These are phyloP conservation scores for Xylogone sp. DNA, from an alignment of 2,329 filamentous ascomycete genomes.

Conservation along the genomic window DNA sequence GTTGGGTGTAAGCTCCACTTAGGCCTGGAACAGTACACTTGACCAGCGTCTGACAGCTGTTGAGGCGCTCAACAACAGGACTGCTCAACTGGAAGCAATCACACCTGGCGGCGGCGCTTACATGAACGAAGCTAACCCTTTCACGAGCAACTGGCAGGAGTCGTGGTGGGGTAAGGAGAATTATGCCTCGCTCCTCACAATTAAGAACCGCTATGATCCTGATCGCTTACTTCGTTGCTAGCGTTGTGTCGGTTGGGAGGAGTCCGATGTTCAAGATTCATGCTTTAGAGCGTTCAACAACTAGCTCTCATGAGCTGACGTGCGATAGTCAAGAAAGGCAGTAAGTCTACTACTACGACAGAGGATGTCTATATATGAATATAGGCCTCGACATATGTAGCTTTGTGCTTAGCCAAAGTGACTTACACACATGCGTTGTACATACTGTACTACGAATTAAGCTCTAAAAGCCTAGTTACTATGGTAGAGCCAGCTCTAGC, in stretches of 20 bases:
- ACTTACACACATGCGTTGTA: too few relatives aligned
- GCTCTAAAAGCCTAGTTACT: too few relatives aligned
- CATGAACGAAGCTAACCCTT: constrained; percentile 14
- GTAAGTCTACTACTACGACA: too few relatives aligned
- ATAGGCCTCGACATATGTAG: too few relatives aligned
- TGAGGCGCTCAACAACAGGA: not conserved
- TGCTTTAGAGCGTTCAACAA: too few relatives aligned
- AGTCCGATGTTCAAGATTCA: not conserved
- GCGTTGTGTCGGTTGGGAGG: constrained; percentile 11
- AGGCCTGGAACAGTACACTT: constrained; percentile 8
- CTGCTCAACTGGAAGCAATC: constrained; percentile 1
- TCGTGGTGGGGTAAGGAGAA: constrained; percentile 13
- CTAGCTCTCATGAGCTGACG: too few relatives aligned
- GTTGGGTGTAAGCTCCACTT: constrained; percentile 3
- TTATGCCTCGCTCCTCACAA: constrained; percentile 11
- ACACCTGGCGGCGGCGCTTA: constrained; percentile 13
- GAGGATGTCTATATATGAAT: too few relatives aligned
- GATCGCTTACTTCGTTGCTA: constrained; percentile 4
- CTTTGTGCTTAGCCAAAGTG: too few relatives aligned
- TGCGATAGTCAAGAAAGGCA: too few relatives aligned
- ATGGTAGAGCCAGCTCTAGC: too few relatives aligned
- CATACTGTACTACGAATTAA: too few relatives aligned
- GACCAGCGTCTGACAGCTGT: constrained; percentile 1
- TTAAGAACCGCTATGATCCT: constrained; percentile 18
- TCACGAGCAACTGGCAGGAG: constrained; percentile 12